Base-by-base conservation (phyloP, 192 early-diverging fungal genomes). In the Coemansia guatemalensis region DNA sequence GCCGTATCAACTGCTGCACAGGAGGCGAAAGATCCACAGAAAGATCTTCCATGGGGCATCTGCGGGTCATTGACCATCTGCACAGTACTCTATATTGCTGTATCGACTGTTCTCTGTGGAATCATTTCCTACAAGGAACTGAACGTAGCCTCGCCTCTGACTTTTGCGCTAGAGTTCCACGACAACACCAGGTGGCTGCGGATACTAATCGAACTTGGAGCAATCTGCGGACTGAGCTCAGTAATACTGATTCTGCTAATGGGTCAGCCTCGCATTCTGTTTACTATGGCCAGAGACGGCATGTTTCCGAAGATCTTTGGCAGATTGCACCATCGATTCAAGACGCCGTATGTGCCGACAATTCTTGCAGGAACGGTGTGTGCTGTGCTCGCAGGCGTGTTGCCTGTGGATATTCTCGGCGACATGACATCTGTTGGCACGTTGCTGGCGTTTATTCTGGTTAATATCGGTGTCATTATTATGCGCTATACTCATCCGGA, bases 401-500 rank as follows among this genome's bases (percentile, higher is more conserved):
- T 96, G 27, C 94, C 94, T 2, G 85, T 95, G 22, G 92, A 89
- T 51, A 73, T 96, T 22, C 71, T 96, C 4, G 90, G 88, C 57
- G 89, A 94, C 58, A 83, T 96, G 79, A 92, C 92, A 0, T 92
- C 91, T 7, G 84, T 93, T 41, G 94, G 92, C 7, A 93, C 94
- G 3, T 73, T 96, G 24, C 79, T 93, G 48, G 89, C 91, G 2
- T 95, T 94, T 78, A 87, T 92, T 63, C 65, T 96, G 14, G 94
- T 94, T 41, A 88, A 92, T 56, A 71, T 89, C 51, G 87, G 88
- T 35, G 85, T 90, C 4, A 81, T 88, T 30, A 82, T 96, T 22
- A 82, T 93, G 64, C 87, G 93, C 11, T 88, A 82, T 58, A 90
- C 85, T 12, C 83, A 90, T 50, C 88, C 91, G 3, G 83, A 90